A percentile compares a stretch with the other conserved stretches of the same genome.
phyloP scores from a whole-genome alignment of 192 early-diverging fungal species.

The Coemansia sp. region DNA sequence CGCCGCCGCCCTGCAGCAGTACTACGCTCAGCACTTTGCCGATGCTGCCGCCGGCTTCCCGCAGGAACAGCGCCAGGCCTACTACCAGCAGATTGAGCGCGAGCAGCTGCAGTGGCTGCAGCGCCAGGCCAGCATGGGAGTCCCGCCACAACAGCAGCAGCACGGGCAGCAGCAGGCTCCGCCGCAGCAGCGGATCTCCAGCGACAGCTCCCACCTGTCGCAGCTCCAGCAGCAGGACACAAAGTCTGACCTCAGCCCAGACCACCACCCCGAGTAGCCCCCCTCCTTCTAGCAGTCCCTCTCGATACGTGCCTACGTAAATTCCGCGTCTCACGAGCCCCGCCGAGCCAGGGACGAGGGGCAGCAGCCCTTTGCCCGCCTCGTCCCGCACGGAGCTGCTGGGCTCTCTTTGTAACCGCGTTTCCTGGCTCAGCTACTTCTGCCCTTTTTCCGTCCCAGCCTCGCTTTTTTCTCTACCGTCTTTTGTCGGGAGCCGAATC shows the following conservation, averaged over 20 bases:
- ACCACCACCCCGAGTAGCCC: neutral
- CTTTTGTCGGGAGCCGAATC: too few species aligned
- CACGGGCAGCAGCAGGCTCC: neutral
- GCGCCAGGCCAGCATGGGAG: constrained; percentile 33
- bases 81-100: constrained; percentile 49
- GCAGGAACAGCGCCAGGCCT: constrained; percentile 36
- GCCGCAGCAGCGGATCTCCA: too few species aligned
- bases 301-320: too few species aligned
- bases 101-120: constrained; percentile 47
- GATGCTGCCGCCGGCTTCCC: constrained; percentile 28
- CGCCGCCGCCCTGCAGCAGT: constrained; percentile 37
- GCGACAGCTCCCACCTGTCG: constrained; percentile 10
- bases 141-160: constrained; percentile 7
- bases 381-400: too few species aligned
- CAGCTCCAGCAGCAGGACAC: constrained; percentile 19
- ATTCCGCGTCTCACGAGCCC: neutral
- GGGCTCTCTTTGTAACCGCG: too few species aligned
- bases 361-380: too few species aligned
- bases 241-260: constrained; percentile 10
- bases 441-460: too few species aligned
- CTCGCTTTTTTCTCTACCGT: too few species aligned
- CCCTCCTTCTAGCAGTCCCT: neutral
- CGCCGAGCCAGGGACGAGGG: too few species aligned
- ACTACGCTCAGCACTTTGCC: constrained; percentile 43
- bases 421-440: too few species aligned